A percentile compares a stretch with the other conserved stretches of the same genome.
phyloP scores from a whole-genome alignment of 805 yeast genomes.

The Suhomyces vadensis region DNA sequence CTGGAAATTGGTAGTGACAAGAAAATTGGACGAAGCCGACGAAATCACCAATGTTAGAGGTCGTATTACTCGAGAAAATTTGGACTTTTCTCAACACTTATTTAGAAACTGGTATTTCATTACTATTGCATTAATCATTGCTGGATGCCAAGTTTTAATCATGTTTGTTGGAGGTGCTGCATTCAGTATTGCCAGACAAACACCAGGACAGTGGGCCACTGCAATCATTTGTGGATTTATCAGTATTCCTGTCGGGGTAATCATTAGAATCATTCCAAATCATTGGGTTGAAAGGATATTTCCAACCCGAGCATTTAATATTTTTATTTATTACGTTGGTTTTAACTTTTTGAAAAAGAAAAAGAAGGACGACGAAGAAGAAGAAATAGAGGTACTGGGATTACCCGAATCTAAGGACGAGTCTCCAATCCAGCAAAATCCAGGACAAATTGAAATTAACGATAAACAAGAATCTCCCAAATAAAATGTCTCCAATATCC shows the following conservation, averaged over 20 bases:
- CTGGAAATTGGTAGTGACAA: constrained; percentile 86
- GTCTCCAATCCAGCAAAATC: background rate
- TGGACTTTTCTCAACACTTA: constrained; percentile 82
- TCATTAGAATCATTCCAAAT: constrained; percentile 84
- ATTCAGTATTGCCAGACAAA: constrained; percentile 76
- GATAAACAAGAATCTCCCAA: too few species aligned
- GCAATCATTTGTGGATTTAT: constrained; percentile 79
- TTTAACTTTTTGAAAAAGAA: constrained; percentile 35
- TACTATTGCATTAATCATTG: constrained; percentile 69
- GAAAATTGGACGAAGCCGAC: constrained; percentile 88
- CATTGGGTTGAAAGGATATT: constrained; percentile 62
- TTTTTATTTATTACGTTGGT: constrained; percentile 37
- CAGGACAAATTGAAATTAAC: too few species aligned
- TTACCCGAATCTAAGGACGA: background rate
- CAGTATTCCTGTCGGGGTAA: constrained; percentile 76
- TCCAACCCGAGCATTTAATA: constrained; percentile 58
- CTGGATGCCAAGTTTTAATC: constrained; percentile 80
- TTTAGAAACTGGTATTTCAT: constrained; percentile 82
- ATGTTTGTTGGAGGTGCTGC: constrained; percentile 99
- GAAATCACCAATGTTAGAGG: constrained; percentile 57
- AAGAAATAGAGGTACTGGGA: constrained; percentile 9
- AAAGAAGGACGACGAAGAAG: constrained; percentile 15
- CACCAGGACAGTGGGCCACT: constrained; percentile 86
- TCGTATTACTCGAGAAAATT: constrained; percentile 61
- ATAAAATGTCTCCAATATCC: too few species aligned